Evolutionary conservation across 371 early-diverging fungal species (phyloP), one percentile per base, ranked within the genome.

Genomic region (Massospora cicadina): DNA sequence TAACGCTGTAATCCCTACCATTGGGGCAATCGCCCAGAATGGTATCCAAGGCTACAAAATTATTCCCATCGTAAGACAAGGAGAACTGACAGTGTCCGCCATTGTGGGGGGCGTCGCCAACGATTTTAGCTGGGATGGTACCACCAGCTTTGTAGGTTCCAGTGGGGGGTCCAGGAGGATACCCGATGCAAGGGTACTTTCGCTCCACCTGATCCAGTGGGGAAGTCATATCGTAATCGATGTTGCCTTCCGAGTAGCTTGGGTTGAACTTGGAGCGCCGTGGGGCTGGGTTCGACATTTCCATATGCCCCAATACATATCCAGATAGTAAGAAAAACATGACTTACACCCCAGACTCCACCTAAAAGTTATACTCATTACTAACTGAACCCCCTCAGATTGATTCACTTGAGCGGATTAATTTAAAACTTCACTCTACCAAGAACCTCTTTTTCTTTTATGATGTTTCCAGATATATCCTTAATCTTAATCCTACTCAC

Each of bases 21-120:
- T 60, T 7, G 21, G 66, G 66, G 33, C 66, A 66, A 12, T 53
- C 33, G 24, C 24, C 24, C 17, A 66, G 23, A 5, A 56, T 55
- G 12, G 58, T 58, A 28, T 66, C 63, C 12, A 66, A 23, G 10
- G 63, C 66, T 1, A 66, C 66, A 56, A 61, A 62, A 5, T 53
- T 66, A 27, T 54, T 26, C 23, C 62, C 57, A 24, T 66, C 66
- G 32, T 62, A 66, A 24, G 62, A 56, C 1, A 66, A 28, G 31
- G 56, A 53, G 31, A 66, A 66, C 25, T 66, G 66, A 32, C 66
- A 66, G 56, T 66, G 66, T 7, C 66, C 66, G 1, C 66, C 66
- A n/a, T 55, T 60, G 28, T 66, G 66, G 1, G 32, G 17, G 28
- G 55, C 33, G 10, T 1, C 13, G 23, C 63, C 63, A 25, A 2